phyloP scores from a whole-genome alignment of 2,329 filamentous ascomycete species.

The Emergomyces africanus region DNA sequence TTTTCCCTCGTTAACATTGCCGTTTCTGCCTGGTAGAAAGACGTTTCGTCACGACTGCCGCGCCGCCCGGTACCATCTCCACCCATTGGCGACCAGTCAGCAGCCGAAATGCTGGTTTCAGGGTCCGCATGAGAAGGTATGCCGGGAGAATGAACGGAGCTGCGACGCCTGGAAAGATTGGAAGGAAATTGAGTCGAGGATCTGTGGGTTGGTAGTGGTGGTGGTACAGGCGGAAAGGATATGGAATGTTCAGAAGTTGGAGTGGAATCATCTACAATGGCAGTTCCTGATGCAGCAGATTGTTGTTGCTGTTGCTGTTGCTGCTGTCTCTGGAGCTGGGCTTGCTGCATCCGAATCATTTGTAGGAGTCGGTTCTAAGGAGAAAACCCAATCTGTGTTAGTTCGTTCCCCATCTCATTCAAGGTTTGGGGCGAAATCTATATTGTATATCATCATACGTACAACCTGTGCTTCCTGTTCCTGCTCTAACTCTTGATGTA shows the following conservation, averaged over 20 bases:
- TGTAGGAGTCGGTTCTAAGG: slow-evolving; percentile 37
- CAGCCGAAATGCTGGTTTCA: slow-evolving; percentile 6
- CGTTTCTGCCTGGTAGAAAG: slow-evolving; percentile 37
- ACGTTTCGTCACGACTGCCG: slow-evolving; percentile 33
- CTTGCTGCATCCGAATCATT: slow-evolving; percentile 37
- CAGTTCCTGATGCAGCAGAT: slow-evolving; percentile 13
- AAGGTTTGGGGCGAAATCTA: not conserved
- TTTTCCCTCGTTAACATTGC: slow-evolving; percentile 35
- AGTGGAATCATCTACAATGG: slow-evolving; percentile 31
- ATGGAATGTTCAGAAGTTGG: slow-evolving; percentile 31
- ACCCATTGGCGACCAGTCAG: slow-evolving; percentile 5
- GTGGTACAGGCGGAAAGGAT: slow-evolving; percentile 24
- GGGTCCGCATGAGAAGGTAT: slow-evolving; percentile 8
- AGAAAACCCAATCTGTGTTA: slow-evolving; percentile 5
- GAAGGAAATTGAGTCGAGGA: slow-evolving; percentile 17
- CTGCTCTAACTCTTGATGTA: slow-evolving; percentile 39
- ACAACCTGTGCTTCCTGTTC: slow-evolving; percentile 41
- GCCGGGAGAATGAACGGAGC: slow-evolving; percentile 28
- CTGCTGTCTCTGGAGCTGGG: slow-evolving; percentile 28
- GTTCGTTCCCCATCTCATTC: not conserved
- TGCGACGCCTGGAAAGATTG: slow-evolving; percentile 24
- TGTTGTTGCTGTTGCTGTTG: slow-evolving; percentile 25
- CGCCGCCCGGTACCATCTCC: slow-evolving; percentile 19
- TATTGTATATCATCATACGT: slow-evolving; percentile 12
- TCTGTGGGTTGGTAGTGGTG: slow-evolving; percentile 19